Percentiles rank a stretch among this genome's conserved stretches.
Conservation (phyloP, 768 basidiomycete genomes). For the Hericium erinaceus region DNA sequence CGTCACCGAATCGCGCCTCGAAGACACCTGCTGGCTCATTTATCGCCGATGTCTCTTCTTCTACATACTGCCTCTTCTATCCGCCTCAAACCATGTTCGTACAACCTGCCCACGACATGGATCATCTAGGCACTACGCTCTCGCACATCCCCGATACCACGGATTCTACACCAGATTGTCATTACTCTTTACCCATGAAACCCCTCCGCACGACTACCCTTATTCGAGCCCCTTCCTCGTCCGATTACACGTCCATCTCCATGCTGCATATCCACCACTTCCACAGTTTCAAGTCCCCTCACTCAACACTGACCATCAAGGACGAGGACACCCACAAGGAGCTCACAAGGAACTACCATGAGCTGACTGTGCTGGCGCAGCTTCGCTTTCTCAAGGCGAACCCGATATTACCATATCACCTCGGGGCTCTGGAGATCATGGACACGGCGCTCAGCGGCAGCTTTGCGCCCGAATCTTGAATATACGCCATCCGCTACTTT, state of each 20-base stretch:
- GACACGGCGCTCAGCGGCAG: constrained; percentile 27
- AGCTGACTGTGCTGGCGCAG: constrained; percentile 53
- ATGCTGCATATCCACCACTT: constrained; percentile 61
- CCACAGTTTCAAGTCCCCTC: constrained; percentile 33
- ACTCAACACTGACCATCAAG: constrained; percentile 27
- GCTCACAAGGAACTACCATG: constrained; percentile 60
- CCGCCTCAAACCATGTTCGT: not conserved
- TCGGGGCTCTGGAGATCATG: constrained; percentile 65
- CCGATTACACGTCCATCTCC: constrained; percentile 31
- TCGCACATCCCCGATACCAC: constrained; percentile 26
- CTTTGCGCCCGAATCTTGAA: constrained; percentile 15
- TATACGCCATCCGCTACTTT: not conserved
- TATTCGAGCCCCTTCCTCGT: constrained; percentile 41
- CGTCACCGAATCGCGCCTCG: constrained; percentile 20
- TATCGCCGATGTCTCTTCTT: constrained; percentile 34
- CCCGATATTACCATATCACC: constrained; percentile 59
- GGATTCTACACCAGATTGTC: constrained; percentile 22
- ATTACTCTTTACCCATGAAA: constrained; percentile 27
- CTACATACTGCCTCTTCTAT: constrained; percentile 10
- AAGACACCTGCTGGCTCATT: constrained; percentile 24
- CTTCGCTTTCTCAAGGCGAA: constrained; percentile 37
- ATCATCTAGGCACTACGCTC: not conserved
- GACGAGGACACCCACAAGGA: constrained; percentile 36
- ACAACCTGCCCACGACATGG: not conserved
- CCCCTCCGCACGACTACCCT: constrained; percentile 53